A percentile compares a stretch with the other conserved stretches of the same genome.
phyloP scores from a whole-genome alignment of 306 rosid genomes.

The Benincasa hispida region DNA sequence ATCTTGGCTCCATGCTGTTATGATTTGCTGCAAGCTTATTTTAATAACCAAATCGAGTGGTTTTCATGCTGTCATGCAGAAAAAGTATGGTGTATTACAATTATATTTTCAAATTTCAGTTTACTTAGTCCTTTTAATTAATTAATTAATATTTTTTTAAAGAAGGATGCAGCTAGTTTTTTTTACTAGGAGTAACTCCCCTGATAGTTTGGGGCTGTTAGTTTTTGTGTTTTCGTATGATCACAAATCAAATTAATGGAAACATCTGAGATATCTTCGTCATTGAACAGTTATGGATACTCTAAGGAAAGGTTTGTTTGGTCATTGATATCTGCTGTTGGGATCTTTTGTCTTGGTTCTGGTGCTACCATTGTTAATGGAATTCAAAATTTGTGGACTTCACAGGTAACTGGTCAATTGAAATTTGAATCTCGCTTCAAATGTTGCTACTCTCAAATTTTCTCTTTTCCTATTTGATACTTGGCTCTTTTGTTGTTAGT shows the following conservation, averaged over 20 bases:
- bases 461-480: not conserved
- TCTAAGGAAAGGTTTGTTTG: constrained; percentile 99
- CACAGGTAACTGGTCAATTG: constrained; percentile 43
- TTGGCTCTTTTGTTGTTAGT: not conserved
- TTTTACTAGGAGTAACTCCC: not conserved
- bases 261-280: constrained; percentile 12
- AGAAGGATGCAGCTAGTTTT: no score
- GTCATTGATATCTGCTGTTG: constrained; percentile 98
- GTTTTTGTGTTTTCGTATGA: not conserved
- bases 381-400: constrained; percentile 84
- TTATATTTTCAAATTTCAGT: not conserved
- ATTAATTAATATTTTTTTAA: no score
- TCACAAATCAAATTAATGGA: not conserved
- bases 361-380: constrained; percentile 94
- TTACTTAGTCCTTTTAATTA: not conserved
- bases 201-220: not conserved
- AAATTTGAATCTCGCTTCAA: not conserved
- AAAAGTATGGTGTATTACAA: not conserved
- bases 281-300: constrained; percentile 72
- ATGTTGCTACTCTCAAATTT: not conserved
- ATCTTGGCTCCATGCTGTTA: not conserved
- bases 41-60: not conserved
- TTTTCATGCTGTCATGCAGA: not conserved
- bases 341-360: constrained; percentile 97
- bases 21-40: not conserved